Percentiles rank a stretch among this genome's conserved stretches.
Conservation (phyloP, 139 green algal species). For the Zygnema circumcarinatum region DNA sequence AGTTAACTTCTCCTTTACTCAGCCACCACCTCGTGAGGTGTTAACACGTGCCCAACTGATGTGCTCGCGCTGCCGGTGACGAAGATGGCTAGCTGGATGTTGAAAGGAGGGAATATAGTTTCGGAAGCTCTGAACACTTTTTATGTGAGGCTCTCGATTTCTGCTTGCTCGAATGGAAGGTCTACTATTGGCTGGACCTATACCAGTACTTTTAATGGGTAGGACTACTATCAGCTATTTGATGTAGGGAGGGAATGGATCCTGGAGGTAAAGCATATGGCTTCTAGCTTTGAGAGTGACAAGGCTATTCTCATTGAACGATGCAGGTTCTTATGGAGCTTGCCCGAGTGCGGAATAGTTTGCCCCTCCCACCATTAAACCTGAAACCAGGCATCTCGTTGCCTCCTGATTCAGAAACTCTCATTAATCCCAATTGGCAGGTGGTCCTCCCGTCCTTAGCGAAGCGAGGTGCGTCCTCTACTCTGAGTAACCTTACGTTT, state of each 20-base stretch:
- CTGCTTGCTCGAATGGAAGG: too few relatives aligned
- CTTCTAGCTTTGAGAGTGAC: too few relatives aligned
- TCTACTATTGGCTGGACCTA: neutral
- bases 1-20: slow-evolving; percentile 59
- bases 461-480: neutral
- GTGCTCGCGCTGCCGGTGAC: neutral
- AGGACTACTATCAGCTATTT: neutral
- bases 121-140: neutral
- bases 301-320: too few relatives aligned
- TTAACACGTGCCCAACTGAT: neutral
- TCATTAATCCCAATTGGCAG: slow-evolving; percentile 26
- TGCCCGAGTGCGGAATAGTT: slow-evolving; percentile 12
- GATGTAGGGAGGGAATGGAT: neutral
- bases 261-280: neutral
- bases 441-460: neutral
- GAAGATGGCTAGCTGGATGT: neutral
- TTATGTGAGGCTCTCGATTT: neutral
- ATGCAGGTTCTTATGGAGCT: slow-evolving; percentile 55
- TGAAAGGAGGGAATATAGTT: too few relatives aligned
- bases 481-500: neutral
- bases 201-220: neutral
- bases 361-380: slow-evolving; percentile 40
- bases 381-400: neutral
- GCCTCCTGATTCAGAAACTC: slow-evolving; percentile 38
- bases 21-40: slow-evolving; percentile 54